These are phyloP conservation scores for Dictyostelium brefeldianum DNA, from an alignment of 78 protist genomes.

Conservation along the genomic window DNA sequence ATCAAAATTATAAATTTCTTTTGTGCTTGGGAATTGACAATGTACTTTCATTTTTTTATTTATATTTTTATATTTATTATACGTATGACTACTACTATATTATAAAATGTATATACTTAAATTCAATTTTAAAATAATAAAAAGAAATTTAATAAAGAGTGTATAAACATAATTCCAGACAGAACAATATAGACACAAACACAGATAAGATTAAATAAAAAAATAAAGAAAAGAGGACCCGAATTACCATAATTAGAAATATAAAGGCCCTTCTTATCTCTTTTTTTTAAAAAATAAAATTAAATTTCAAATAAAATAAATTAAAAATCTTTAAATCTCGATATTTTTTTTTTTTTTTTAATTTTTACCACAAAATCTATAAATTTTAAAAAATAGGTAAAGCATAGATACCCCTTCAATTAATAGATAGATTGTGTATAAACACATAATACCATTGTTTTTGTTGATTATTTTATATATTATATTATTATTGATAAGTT, in stretches of 20 bases:
- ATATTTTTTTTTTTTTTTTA: no score
- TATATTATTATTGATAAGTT: background rate
- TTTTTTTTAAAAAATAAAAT: background rate
- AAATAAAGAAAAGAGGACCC: background rate
- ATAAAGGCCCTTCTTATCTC: background rate
- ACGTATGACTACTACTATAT: background rate
- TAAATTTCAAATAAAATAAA: background rate
- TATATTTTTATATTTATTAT: background rate
- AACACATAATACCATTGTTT: background rate
- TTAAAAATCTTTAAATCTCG: background rate
- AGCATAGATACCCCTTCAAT: no score
- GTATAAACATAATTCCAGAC: no score
- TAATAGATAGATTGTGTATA: background rate
- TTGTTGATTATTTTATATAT: no score
- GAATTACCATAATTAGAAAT: background rate
- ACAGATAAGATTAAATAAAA: no score
- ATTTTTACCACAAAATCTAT: no score
- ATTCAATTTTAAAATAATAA: background rate
- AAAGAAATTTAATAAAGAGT: background rate
- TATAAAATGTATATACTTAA: background rate
- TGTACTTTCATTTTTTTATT: conserved; percentile 13
- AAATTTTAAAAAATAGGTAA: background rate
- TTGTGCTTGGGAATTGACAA: conserved; percentile 26
- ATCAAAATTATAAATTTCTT: background rate
- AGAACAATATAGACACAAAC: no score